Evolutionary conservation across 768 basidiomycete genomes (phyloP).

Genomic region (Leucocoprinus birnbaumii): DNA sequence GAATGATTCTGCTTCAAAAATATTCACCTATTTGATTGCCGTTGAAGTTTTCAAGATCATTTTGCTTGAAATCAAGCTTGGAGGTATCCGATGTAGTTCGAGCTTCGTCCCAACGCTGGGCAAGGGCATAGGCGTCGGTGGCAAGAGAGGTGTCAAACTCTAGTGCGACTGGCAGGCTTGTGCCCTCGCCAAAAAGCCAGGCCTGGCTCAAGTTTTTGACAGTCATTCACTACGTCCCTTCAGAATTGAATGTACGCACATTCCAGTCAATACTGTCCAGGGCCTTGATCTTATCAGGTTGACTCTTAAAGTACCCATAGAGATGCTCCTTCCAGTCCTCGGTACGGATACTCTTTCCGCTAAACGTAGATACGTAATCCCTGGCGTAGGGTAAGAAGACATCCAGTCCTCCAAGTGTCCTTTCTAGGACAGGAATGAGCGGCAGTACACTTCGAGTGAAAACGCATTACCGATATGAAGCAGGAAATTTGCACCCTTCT

Average conservation of each 20-base stretch:
- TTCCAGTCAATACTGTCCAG: constrained; percentile 78
- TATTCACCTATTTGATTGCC: constrained; percentile 73
- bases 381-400: constrained; percentile 82
- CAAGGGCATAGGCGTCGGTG: constrained; percentile 65
- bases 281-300: constrained; percentile 59
- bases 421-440: constrained; percentile 38
- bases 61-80: constrained; percentile 49
- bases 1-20: background rate
- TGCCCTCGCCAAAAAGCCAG: constrained; percentile 83
- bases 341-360: constrained; percentile 81
- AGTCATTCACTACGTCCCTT: too few relatives aligned
- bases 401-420: constrained; percentile 76
- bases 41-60: constrained; percentile 63
- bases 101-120: constrained; percentile 69
- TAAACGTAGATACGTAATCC: constrained; percentile 80
- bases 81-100: constrained; percentile 42
- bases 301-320: constrained; percentile 60
- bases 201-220: constrained; percentile 36
- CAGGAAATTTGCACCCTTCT: constrained; percentile 88
- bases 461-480: constrained; percentile 64
- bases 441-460: background rate
- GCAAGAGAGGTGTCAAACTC: constrained; percentile 76
- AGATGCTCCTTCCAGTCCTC: constrained; percentile 82
- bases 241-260: constrained; percentile 36
- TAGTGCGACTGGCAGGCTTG: constrained; percentile 68